These are phyloP conservation scores for Myriosclerotinia duriaeana DNA, from an alignment of 2,329 filamentous ascomycete species.

Conservation along the genomic window DNA sequence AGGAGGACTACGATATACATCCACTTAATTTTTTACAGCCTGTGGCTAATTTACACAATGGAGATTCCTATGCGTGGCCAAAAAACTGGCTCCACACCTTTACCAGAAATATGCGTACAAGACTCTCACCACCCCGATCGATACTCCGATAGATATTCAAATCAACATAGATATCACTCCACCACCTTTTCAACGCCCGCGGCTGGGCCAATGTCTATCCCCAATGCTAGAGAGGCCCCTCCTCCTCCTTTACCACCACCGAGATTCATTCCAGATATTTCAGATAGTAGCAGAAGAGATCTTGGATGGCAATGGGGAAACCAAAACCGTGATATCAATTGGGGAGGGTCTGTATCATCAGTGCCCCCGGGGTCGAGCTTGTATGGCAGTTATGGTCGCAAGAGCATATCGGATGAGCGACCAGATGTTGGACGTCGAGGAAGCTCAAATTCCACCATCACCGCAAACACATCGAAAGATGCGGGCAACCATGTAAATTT, in stretches of 20 bases:
- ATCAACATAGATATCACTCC: slow-evolving; percentile 36
- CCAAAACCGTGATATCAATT: slow-evolving; percentile 48
- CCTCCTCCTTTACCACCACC: slow-evolving; percentile 67
- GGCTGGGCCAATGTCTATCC: slow-evolving; percentile 62
- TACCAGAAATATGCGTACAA: slow-evolving; percentile 47
- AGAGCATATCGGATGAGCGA: slow-evolving; percentile 33
- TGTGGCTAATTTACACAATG: slow-evolving; percentile 40
- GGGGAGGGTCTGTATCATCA: slow-evolving; percentile 45
- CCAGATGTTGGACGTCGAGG: slow-evolving; percentile 40
- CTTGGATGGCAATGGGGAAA: slow-evolving; percentile 60
- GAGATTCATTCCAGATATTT: slow-evolving; percentile 55
- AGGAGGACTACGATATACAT: slow-evolving; percentile 8
- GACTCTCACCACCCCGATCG: slow-evolving; percentile 43
- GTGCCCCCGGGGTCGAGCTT: slow-evolving; percentile 52
- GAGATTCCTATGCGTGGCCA: slow-evolving; percentile 44
- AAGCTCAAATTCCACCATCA: slow-evolving; percentile 45
- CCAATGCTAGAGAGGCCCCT: slow-evolving; percentile 50
- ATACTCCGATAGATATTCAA: slow-evolving; percentile 32
- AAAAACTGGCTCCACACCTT: slow-evolving; percentile 27
- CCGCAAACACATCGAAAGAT: slow-evolving; percentile 45
- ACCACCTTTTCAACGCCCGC: slow-evolving; percentile 44
- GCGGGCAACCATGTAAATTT: not conserved
- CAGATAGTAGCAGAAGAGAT: slow-evolving; percentile 53
- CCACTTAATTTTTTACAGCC: slow-evolving; percentile 12
- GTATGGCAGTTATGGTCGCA: slow-evolving; percentile 45